Percentiles rank a stretch among this genome's conserved stretches.
These are phyloP conservation scores for Penicillium argentinense DNA, from an alignment of 495 filamentous ascomycete genomes.

Conservation along the genomic window DNA sequence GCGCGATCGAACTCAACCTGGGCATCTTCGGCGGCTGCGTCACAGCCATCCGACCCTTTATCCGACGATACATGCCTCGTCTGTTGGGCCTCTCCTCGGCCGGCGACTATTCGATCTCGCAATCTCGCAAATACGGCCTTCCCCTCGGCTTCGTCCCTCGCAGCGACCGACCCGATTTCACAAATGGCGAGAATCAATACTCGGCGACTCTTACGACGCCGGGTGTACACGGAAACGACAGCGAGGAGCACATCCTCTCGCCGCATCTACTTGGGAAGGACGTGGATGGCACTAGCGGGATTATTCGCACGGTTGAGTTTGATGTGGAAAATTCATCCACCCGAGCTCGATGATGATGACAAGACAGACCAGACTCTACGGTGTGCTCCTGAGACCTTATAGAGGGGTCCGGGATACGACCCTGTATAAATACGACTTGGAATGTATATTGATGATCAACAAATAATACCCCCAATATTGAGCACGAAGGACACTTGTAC, in stretches of 20 bases:
- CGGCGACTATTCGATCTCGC: constrained; percentile 9
- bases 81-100: constrained; percentile 30
- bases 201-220: constrained; percentile 20
- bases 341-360: neutral
- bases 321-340: constrained; percentile 26
- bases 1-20: constrained; percentile 35
- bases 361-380: neutral
- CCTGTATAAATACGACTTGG: no score
- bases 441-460: constrained; percentile 1
- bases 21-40: constrained; percentile 37
- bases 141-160: constrained; percentile 27
- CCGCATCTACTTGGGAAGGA: constrained; percentile 7
- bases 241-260: constrained; percentile 30
- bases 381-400: no score
- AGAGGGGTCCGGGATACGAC: no score
- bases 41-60: constrained; percentile 34
- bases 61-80: constrained; percentile 33
- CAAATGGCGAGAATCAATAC: constrained; percentile 14
- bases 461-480: constrained; percentile 1
- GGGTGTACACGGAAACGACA: constrained; percentile 20
- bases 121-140: constrained; percentile 24
- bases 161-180: constrained; percentile 21
- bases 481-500: no score
- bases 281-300: constrained; percentile 12
- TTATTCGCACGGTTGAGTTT: constrained; percentile 34